phyloP scores from a whole-genome alignment of 495 filamentous ascomycete species.

The Bathelium albidoporum region DNA sequence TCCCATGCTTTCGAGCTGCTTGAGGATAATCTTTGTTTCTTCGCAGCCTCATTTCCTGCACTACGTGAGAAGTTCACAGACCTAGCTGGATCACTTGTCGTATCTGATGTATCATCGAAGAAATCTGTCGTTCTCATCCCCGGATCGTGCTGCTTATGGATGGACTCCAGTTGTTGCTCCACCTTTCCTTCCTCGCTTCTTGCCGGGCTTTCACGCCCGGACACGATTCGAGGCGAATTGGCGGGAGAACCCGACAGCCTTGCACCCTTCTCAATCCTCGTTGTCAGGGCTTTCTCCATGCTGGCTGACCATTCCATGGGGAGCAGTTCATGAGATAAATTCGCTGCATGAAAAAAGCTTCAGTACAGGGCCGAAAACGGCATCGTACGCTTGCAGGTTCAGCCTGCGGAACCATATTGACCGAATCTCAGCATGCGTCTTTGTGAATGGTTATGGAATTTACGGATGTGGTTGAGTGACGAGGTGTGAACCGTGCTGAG shows the following conservation, averaged over 20 bases:
- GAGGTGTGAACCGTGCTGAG: neutral
- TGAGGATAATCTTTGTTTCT: neutral
- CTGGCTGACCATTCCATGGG: neutral
- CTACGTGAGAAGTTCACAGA: neutral
- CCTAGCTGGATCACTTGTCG: neutral
- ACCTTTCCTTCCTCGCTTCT: slow-evolving; percentile 2
- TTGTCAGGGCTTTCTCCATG: neutral
- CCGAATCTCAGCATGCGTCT: neutral
- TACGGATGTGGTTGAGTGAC: neutral
- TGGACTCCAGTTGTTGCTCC: slow-evolving; percentile 18
- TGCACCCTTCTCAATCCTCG: neutral
- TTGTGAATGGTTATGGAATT: neutral
- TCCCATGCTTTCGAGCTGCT: neutral
- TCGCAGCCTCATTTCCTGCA: neutral
- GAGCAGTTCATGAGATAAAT: neutral
- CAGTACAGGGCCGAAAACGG: neutral
- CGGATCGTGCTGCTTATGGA: slow-evolving; percentile 12
- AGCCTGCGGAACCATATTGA: neutral
- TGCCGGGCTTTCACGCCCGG: slow-evolving; percentile 3
- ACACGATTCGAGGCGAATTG: slow-evolving; percentile 2
- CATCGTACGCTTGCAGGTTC: neutral
- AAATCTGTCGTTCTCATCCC: slow-evolving; percentile 16
- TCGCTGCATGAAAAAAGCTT: neutral
- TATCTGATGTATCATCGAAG: slow-evolving; percentile 21
- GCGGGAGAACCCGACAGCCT: slow-evolving; percentile 1